Percentiles rank a stretch among this genome's conserved stretches.
Evolutionary conservation across 2,329 filamentous ascomycete species (phyloP).

Genomic region (Sporothrix humicola): DNA sequence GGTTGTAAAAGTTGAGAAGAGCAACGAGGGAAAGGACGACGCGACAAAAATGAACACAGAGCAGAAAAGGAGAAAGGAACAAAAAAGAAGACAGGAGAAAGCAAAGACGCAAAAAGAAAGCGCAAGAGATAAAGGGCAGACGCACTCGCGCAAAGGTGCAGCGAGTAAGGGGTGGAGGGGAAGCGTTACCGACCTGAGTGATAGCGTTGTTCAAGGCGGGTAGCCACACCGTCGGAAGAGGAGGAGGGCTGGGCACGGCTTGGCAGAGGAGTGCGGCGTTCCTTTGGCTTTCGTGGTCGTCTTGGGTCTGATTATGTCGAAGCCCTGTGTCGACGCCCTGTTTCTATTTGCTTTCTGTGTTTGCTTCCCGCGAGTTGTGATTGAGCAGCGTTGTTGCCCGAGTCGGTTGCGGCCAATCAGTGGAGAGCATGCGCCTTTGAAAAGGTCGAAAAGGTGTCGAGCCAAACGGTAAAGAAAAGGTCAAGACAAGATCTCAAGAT

Average conservation of each 20-base stretch:
- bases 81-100: not conserved
- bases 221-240: constrained; percentile 33
- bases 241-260: constrained; percentile 31
- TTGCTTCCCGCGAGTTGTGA: not conserved
- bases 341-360: not conserved
- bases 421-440: not conserved
- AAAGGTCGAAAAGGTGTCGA: not conserved
- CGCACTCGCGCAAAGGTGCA: constrained; percentile 18
- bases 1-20: not conserved
- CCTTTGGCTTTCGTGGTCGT: constrained; percentile 13
- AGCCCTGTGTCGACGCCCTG: not conserved
- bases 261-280: constrained; percentile 27
- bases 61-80: not conserved
- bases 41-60: constrained; percentile 1
- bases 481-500: not conserved
- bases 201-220: constrained; percentile 25
- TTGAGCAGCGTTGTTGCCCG: not conserved
- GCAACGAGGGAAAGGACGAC: not conserved
- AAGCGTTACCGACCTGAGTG: constrained; percentile 25
- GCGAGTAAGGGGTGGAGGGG: constrained; percentile 18
- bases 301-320: not conserved
- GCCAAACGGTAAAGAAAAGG: not conserved
- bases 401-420: not conserved
- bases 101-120: not conserved
- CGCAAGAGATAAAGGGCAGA: constrained; percentile 28